Conservation (phyloP, 2,329 filamentous ascomycete genomes). For the Alternaria triticimaculans region DNA sequence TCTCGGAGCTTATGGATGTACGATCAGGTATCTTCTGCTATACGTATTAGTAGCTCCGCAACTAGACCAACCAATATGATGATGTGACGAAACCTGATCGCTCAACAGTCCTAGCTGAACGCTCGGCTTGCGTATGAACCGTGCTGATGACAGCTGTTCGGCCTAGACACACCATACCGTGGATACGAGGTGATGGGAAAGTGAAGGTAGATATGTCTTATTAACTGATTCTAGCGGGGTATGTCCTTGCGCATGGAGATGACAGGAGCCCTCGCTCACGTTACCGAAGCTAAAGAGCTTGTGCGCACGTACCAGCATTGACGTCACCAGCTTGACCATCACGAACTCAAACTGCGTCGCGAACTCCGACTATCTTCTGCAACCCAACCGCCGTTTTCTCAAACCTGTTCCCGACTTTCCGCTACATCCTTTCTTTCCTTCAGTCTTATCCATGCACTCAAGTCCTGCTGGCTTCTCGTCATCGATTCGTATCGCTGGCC, state of each 20-base stretch:
- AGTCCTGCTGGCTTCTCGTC: not conserved
- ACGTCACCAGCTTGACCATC: not conserved
- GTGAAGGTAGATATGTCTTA: not conserved
- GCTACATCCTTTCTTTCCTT: not conserved
- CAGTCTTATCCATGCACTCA: not conserved
- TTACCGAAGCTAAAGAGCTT: not conserved
- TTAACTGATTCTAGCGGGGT: not conserved
- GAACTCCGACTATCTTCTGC: not conserved
- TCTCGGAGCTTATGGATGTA: not conserved
- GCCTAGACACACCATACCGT: no score
- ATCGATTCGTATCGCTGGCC: slow-evolving; percentile 4
- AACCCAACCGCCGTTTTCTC: not conserved
- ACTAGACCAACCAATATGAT: not conserved
- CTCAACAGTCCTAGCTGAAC: no score
- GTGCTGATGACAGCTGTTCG: not conserved
- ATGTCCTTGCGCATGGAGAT: not conserved
- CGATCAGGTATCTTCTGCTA: not conserved
- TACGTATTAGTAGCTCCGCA: not conserved
- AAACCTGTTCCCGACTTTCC: not conserved
- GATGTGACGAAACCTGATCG: no score
- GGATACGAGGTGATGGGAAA: not conserved
- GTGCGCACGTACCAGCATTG: not conserved
- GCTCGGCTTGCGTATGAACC: no score
- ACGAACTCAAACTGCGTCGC: not conserved
- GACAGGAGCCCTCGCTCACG: not conserved